phyloP scores from a whole-genome alignment of 2,329 filamentous ascomycete species.

The Calonectria hongkongensis region DNA sequence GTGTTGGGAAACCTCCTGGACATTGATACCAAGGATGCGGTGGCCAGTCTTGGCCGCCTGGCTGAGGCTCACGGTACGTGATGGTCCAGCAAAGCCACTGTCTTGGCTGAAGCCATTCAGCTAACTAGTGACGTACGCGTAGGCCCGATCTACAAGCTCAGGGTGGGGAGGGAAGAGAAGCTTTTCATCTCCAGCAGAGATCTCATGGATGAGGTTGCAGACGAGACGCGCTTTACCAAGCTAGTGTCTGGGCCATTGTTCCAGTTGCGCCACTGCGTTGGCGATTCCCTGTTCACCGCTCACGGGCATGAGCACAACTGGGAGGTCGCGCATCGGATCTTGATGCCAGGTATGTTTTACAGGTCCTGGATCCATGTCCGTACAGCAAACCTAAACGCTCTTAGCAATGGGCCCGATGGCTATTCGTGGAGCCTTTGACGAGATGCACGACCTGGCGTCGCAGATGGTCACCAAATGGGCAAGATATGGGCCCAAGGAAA shows the following conservation, averaged over 20 bases:
- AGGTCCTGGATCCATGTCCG: background rate
- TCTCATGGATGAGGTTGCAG: slow-evolving; percentile 72
- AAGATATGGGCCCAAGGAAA: slow-evolving; percentile 62
- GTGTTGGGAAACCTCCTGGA: slow-evolving; percentile 35
- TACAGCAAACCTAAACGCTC: background rate
- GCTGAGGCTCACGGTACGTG: slow-evolving; percentile 29
- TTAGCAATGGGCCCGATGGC: slow-evolving; percentile 75
- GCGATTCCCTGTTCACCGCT: slow-evolving; percentile 78
- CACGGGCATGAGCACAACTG: slow-evolving; percentile 65
- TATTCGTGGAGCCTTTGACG: slow-evolving; percentile 65
- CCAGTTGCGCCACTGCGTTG: slow-evolving; percentile 64
- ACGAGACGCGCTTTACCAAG: slow-evolving; percentile 77
- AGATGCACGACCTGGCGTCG: slow-evolving; percentile 77
- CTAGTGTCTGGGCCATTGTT: slow-evolving; percentile 65
- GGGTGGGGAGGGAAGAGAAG: slow-evolving; percentile 30
- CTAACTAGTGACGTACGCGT: background rate
- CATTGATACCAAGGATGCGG: slow-evolving; percentile 34
- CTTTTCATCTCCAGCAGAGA: slow-evolving; percentile 38
- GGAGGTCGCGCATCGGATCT: slow-evolving; percentile 75
- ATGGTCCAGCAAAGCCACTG: too few species aligned
- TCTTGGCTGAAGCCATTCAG: background rate
- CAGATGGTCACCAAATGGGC: slow-evolving; percentile 76
- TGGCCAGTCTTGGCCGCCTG: slow-evolving; percentile 30
- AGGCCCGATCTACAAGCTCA: slow-evolving; percentile 38
- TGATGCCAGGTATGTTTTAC: slow-evolving; percentile 69